Conservation (phyloP, 805 yeast species). For the Torulaspora microellipsoides region DNA sequence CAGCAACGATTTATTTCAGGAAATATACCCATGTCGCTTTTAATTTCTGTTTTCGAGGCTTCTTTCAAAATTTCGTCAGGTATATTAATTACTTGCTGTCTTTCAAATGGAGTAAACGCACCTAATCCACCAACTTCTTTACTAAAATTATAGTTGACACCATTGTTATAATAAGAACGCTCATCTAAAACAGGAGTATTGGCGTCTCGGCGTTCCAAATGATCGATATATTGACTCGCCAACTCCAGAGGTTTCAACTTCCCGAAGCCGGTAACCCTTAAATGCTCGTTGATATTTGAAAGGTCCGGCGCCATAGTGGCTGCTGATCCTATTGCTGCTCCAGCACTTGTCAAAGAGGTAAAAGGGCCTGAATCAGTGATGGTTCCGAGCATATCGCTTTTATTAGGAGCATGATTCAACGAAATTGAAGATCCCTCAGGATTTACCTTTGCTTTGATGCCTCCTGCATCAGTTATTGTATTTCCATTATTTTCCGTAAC, state of each 20-base stretch:
- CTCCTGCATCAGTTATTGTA: not conserved
- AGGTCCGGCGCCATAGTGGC: constrained; percentile 11
- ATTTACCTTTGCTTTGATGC: not conserved
- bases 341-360: constrained; percentile 2
- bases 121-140: constrained; percentile 43
- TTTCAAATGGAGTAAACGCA: constrained; percentile 70
- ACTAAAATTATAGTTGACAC: constrained; percentile 65
- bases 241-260: constrained; percentile 42
- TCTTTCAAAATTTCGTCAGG: constrained; percentile 80
- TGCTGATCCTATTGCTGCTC: not conserved
- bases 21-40: constrained; percentile 77
- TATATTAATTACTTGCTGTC: constrained; percentile 58
- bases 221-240: constrained; percentile 59
- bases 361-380: constrained; percentile 1
- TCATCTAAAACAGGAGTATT: constrained; percentile 53
- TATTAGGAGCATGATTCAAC: not conserved
- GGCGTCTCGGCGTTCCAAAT: constrained; percentile 54
- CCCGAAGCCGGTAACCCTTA: constrained; percentile 32
- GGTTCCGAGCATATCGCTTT: not conserved
- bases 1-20: constrained; percentile 78
- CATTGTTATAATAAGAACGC: constrained; percentile 45
- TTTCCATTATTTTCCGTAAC: constrained; percentile 9
- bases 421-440: not conserved
- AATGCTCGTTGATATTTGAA: constrained; percentile 27
- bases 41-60: constrained; percentile 58